A percentile compares a stretch with the other conserved stretches of the same genome.
These are phyloP conservation scores for Passiflora organensis DNA, from an alignment of 345 rosid species.

Conservation along the genomic window DNA sequence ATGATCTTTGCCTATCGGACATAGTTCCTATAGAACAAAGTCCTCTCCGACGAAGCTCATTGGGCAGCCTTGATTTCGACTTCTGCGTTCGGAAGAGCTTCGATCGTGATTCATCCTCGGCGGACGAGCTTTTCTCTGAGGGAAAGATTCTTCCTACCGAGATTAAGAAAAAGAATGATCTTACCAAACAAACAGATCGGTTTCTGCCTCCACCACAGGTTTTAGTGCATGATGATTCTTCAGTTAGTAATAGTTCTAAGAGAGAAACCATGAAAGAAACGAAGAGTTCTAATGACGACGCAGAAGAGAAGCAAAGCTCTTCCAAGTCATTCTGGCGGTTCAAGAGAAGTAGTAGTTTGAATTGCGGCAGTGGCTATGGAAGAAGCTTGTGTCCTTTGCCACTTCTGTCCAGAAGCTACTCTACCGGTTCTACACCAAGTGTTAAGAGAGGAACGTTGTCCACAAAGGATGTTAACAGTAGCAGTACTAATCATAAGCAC, in stretches of 20 bases:
- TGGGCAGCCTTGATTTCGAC: conserved; percentile 47
- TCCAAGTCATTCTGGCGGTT: conserved; percentile 74
- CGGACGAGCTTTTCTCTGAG: conserved; percentile 30
- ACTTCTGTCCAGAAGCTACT: conserved; percentile 63
- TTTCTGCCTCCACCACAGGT: neutral
- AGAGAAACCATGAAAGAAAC: conserved; percentile 21
- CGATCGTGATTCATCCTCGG: conserved; percentile 22
- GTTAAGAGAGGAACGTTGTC: conserved; percentile 32
- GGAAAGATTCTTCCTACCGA: conserved; percentile 26
- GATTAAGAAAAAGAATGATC: conserved; percentile 22
- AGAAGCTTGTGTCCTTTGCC: conserved; percentile 70
- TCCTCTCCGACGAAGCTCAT: conserved; percentile 36
- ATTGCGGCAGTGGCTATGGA: conserved; percentile 66
- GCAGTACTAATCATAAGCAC: conserved; percentile 32
- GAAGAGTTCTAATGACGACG: conserved; percentile 22
- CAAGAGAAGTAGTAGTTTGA: conserved; percentile 71
- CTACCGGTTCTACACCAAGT: conserved; percentile 51
- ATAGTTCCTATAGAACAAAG: conserved; percentile 48
- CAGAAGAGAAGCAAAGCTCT: conserved; percentile 35
- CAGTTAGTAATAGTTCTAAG: neutral
- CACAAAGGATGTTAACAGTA: conserved; percentile 13
- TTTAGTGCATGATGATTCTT: conserved; percentile 6
- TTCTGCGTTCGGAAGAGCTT: conserved; percentile 21
- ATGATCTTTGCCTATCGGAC: conserved; percentile 52
- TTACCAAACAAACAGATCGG: conserved; percentile 15